Evolutionary conservation across 2,329 filamentous ascomycete species (phyloP), one percentile per base, ranked within the genome.

Genomic region (Orbilia oligospora): DNA sequence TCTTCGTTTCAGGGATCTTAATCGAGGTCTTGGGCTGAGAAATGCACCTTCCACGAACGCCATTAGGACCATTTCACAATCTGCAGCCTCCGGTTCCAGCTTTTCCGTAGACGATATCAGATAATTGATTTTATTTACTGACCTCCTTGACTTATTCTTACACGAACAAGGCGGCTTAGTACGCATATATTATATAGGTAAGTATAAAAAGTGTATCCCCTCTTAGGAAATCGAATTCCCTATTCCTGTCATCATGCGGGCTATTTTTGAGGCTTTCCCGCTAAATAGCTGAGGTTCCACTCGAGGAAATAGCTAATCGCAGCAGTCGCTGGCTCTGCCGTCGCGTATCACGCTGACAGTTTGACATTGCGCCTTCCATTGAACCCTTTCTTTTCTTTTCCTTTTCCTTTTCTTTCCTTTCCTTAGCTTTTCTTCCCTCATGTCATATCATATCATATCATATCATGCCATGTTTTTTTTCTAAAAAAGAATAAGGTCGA

Each of bases 1-100:
- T 67, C 41, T 67, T 78, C 46, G 75, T 78, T 78, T 78, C 68
- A 78, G 46, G 67, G 53, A 65, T 69, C 68, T 55, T 30, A 78
- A 69, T 68, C n/a, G 48, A 78, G 68, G 61, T 36, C 24, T 49
- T 65, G 27, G 75, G 44, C 46, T 69, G 68, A 68, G 73, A 72
- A 72, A 72, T 41, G 36, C 64, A 63, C 51, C 55, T 66, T 66
- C 58, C 61, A 30, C 38, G n/a, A 58, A 73, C 51, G 61, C 61
- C 44, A 51, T 30, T 58, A 73, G 56, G 36, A 61, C 56, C 20
- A 61, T 61, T 44, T 61, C 53, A 61, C 36, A 44, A 41, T 44
- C 56, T 61, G 56, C 56, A 61, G 36, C 36, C n/a, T 44, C 36
- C 36, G 12, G 56, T 61, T 61, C 56, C 56, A 61, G 44, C 33